Percentiles rank a stretch among this genome's conserved stretches.
Conservation (phyloP, 2,329 filamentous ascomycete species). For the Paraphaeosphaeria sporulosa region DNA sequence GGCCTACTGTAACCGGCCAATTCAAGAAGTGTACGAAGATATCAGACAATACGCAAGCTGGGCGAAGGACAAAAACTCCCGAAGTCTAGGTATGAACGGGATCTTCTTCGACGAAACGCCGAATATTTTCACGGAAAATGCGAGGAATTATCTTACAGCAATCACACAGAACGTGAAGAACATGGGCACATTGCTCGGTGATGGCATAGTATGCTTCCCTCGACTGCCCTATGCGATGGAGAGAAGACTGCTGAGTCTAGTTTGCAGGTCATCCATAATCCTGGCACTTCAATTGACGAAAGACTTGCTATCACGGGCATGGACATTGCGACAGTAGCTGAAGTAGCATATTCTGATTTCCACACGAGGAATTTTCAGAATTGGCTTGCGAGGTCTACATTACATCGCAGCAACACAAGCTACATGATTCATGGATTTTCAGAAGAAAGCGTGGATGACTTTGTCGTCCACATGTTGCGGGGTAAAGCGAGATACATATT, state of each 20-base stretch:
- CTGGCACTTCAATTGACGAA: conserved; percentile 34
- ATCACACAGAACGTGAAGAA: conserved; percentile 26
- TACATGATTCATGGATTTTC: conserved; percentile 41
- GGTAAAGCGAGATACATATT: conserved; percentile 34
- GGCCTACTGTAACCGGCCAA: conserved; percentile 52
- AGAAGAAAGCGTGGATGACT: conserved; percentile 18
- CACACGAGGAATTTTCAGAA: conserved; percentile 29
- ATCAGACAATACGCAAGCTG: conserved; percentile 57
- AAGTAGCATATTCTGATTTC: conserved; percentile 30
- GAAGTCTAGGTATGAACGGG: conserved; percentile 52
- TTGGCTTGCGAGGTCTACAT: conserved; percentile 35
- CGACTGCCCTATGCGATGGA: no score
- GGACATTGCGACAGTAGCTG: conserved; percentile 37
- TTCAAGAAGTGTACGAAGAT: conserved; percentile 43
- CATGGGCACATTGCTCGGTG: conserved; percentile 13
- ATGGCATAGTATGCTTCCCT: conserved; percentile 19
- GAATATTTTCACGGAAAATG: conserved; percentile 26
- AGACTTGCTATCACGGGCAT: conserved; percentile 31
- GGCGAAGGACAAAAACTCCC: conserved; percentile 36
- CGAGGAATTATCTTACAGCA: conserved; percentile 28
- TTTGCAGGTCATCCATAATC: conserved; percentile 39
- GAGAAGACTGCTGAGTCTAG: background rate
- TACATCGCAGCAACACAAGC: conserved; percentile 25
- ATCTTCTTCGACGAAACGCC: conserved; percentile 63
- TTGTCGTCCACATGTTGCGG: conserved; percentile 23